phyloP scores from a whole-genome alignment of 305 asterid genomes.

The Nicotiana rustica region DNA sequence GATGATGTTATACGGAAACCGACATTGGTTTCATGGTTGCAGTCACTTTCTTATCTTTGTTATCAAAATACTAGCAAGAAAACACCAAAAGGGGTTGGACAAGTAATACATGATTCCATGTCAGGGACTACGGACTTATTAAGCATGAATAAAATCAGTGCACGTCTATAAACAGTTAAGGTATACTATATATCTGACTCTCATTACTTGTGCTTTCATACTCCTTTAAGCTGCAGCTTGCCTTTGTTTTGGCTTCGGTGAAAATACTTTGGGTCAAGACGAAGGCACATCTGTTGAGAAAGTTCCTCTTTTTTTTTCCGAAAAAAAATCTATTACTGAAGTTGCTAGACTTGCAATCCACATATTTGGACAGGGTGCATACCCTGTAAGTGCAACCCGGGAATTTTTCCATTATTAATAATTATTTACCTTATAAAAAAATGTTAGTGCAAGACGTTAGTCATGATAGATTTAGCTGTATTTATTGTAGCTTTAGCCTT shows the following conservation, averaged over 20 bases:
- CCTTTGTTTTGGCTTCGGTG: not conserved
- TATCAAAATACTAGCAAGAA: constrained; percentile 49
- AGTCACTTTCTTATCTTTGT: constrained; percentile 82
- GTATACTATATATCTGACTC: not conserved
- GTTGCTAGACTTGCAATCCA: not conserved
- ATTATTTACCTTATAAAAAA: constrained; percentile 10
- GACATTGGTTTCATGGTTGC: constrained; percentile 87
- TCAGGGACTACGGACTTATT: constrained; percentile 36
- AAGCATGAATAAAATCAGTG: constrained; percentile 51
- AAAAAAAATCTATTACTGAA: constrained; percentile 3
- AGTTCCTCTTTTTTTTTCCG: not conserved
- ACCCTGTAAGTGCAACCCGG: not conserved
- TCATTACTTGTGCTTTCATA: constrained; percentile 7
- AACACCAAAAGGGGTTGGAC: constrained; percentile 38
- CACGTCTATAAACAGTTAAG: constrained; percentile 57
- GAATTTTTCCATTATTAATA: not conserved
- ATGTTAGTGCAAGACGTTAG: no score
- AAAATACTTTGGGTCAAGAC: not conserved
- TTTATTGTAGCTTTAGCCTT: no score
- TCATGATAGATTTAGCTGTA: no score
- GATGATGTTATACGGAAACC: constrained; percentile 92
- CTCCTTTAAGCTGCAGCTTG: constrained; percentile 14
- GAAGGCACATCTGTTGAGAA: not conserved
- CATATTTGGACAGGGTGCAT: constrained; percentile 2
- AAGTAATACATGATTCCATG: constrained; percentile 42